Conservation (phyloP, 768 basidiomycete genomes). For the Floccularia luteovirens region DNA sequence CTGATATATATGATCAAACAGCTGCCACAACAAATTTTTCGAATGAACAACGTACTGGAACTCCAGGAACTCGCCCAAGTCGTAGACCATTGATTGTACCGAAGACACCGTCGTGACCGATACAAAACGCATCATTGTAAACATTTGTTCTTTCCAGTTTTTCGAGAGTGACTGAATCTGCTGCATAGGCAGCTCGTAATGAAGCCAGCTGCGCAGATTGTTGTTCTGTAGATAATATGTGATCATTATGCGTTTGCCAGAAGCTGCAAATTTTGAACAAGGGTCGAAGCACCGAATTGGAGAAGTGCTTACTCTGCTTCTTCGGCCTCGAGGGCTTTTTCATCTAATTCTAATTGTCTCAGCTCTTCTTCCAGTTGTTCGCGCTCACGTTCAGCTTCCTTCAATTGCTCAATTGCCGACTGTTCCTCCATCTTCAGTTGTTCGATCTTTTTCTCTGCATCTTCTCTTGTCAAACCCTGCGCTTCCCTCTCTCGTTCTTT, state of each 20-base stretch:
- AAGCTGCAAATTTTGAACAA: conserved; percentile 42
- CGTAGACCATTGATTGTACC: conserved; percentile 98
- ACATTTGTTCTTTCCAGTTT: conserved; percentile 90
- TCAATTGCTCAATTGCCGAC: conserved; percentile 66
- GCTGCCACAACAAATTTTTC: neutral
- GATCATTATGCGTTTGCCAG: conserved; percentile 74
- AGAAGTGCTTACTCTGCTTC: conserved; percentile 64
- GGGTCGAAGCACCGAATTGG: neutral
- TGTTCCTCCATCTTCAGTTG: conserved; percentile 63
- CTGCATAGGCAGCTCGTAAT: conserved; percentile 69
- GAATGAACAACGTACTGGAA: conserved; percentile 46
- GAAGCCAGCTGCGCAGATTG: conserved; percentile 66
- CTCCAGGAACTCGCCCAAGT: conserved; percentile 78
- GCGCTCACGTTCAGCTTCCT: conserved; percentile 69
- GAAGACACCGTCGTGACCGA: conserved; percentile 90
- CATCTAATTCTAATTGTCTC: conserved; percentile 62
- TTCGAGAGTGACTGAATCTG: conserved; percentile 70
- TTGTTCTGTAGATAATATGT: conserved; percentile 54
- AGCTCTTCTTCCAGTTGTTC: conserved; percentile 71
- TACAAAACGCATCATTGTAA: conserved; percentile 93
- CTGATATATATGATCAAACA: conserved; percentile 24
- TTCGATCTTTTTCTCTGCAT: conserved; percentile 68
- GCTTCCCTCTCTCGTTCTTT: conserved; percentile 73
- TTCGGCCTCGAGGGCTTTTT: conserved; percentile 71
- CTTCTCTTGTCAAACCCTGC: conserved; percentile 51